Base-by-base conservation (phyloP, 495 filamentous ascomycete species). In the Aspergillus bridgeri region DNA sequence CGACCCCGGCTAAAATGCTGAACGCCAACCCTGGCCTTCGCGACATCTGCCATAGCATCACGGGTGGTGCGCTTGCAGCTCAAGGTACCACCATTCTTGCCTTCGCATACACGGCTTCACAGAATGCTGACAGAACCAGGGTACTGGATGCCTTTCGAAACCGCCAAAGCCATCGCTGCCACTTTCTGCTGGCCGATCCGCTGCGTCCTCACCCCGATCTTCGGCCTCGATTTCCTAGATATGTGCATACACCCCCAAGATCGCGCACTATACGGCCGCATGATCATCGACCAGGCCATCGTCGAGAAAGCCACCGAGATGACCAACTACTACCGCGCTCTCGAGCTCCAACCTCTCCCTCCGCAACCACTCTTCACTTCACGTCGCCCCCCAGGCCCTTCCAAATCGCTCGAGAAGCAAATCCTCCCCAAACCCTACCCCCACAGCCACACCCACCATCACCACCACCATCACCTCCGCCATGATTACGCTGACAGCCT, bases 101-200 rank as follows among this genome's bases (percentile, higher is more conserved):
- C 18, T 22, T 6, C 25, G 23, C 1, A 11, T 19, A 27, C 20
- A 27, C 23, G 15, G 18, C 17, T 15, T 5, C 3, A 47, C n/a
- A 2, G 21, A 38, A 57, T 17, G 54, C 45, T 47, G 21, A 33
- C 5, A 19, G 6, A 29, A 8, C 1, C 24, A 67, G 94, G 94
- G 22, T 98, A 98, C 75, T 98, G 93, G 94, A 90, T 98, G 83
- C 94, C 94, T 2, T 98, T 85, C 63, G 75, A 84, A 42, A 90
- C 88, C 42, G 94, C 94, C 23, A 86, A 83, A 73, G 90, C 89
- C 18, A 75, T 97, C 25, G 90, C 91, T 60, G 80, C 89, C 6
- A 96, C 87, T 2, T 96, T 97, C 67, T 98, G 93, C 76, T 85
- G 85, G 69, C 74, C 82, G 15, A 96, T 98, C 62, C 86, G 93